Conservation (phyloP, 495 filamentous ascomycete species). For the Aspergillus affinis region DNA sequence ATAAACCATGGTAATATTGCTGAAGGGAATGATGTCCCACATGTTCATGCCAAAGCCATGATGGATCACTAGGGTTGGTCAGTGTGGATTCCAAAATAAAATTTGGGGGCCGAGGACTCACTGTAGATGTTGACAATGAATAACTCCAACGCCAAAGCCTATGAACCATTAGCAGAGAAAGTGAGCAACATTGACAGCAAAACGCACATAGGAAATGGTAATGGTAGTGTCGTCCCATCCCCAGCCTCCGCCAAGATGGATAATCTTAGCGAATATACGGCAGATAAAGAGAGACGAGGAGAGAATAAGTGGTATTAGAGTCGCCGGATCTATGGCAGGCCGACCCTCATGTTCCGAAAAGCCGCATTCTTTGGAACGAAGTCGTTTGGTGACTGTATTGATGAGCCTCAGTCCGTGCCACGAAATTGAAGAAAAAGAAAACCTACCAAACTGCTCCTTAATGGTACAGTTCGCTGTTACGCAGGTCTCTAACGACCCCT, state of each 20-base stretch:
- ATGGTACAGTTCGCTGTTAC: constrained; percentile 14
- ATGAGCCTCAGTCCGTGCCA: constrained; percentile 10
- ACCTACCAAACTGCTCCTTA: constrained; percentile 24
- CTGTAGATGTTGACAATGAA: constrained; percentile 21
- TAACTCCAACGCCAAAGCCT: constrained; percentile 23
- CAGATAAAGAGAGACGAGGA: constrained; percentile 26
- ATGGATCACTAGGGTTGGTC: constrained; percentile 25
- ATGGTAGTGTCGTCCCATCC: constrained; percentile 34
- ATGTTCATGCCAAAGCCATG: constrained; percentile 31
- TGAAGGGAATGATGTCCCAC: constrained; percentile 28
- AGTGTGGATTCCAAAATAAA: background rate
- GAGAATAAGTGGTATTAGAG: constrained; percentile 26
- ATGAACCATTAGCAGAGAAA: constrained; percentile 2
- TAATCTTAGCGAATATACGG: constrained; percentile 29
- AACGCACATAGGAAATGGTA: constrained; percentile 26
- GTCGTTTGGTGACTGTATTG: constrained; percentile 20
- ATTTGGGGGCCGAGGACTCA: constrained; percentile 7
- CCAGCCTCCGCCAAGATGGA: constrained; percentile 33
- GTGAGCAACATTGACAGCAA: too few species aligned
- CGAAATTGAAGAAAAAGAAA: background rate
- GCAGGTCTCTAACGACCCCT: background rate
- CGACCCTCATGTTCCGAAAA: constrained; percentile 18
- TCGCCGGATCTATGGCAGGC: constrained; percentile 10
- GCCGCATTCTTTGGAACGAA: constrained; percentile 22
- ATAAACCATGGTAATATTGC: constrained; percentile 26